A percentile compares a stretch with the other conserved stretches of the same genome.
phyloP scores from a whole-genome alignment of 208 protist genomes.

The Phytomonas sp. region DNA sequence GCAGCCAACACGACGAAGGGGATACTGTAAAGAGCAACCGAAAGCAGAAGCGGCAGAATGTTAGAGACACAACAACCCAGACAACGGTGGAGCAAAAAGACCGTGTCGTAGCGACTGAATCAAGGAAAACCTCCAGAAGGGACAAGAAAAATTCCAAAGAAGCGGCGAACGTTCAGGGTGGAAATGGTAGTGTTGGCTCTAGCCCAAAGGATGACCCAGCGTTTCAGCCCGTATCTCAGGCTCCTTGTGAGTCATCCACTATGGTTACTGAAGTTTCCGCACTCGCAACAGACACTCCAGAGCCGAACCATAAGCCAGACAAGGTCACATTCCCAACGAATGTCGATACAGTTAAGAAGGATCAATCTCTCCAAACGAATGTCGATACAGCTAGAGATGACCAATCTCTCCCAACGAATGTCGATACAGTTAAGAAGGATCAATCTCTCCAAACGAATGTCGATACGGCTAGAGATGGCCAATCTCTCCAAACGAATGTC shows the following conservation, averaged over 20 bases:
- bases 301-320: not conserved
- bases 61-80: constrained; percentile 11
- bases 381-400: no score
- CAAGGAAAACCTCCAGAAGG: not conserved
- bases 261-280: not conserved
- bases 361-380: no score
- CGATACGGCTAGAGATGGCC: no score
- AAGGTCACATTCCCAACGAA: not conserved
- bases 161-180: not conserved
- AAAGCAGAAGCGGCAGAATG: constrained; percentile 8
- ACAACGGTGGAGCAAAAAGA: constrained; percentile 10
- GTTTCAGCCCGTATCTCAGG: not conserved
- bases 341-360: not conserved
- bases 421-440: not conserved
- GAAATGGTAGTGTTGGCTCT: not conserved
- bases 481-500: not conserved
- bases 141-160: not conserved
- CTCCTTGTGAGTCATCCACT: not conserved
- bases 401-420: not conserved
- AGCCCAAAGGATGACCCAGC: not conserved
- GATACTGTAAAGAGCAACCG: constrained; percentile 15
- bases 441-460: no score
- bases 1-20: constrained; percentile 15
- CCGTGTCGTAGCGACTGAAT: not conserved
- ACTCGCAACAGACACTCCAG: not conserved